These are phyloP conservation scores for Termitomyces bulborhizus DNA, from an alignment of 768 basidiomycete genomes.

Conservation along the genomic window DNA sequence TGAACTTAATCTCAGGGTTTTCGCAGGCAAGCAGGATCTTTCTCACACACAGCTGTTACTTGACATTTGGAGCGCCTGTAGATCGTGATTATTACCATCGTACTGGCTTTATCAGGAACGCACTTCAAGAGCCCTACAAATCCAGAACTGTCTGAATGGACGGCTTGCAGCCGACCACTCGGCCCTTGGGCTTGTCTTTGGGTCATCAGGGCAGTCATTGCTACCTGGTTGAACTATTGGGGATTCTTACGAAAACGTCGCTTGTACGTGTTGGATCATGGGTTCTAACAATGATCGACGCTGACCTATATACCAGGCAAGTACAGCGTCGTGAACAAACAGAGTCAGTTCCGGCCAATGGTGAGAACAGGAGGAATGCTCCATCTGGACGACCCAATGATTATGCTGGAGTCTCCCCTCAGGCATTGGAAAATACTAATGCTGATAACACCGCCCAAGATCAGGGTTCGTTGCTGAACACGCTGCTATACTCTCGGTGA, in stretches of 20 bases:
- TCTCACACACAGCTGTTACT: background rate
- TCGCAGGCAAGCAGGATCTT: constrained; percentile 30
- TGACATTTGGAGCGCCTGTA: constrained; percentile 18
- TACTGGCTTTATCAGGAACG: constrained; percentile 43
- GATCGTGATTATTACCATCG: constrained; percentile 44
- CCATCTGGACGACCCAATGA: background rate
- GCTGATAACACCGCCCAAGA: background rate
- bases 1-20: constrained; percentile 43
- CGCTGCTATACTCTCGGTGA: constrained; percentile 33
- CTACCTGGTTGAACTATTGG: constrained; percentile 49
- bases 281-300: background rate
- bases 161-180: constrained; percentile 56
- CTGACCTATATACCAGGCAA: constrained; percentile 5
- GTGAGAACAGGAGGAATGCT: background rate
- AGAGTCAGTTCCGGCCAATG: background rate
- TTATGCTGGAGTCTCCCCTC: background rate
- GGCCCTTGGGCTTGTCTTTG: constrained; percentile 66
- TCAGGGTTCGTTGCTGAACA: constrained; percentile 11
- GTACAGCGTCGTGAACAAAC: constrained; percentile 8
- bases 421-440: background rate
- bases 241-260: constrained; percentile 36
- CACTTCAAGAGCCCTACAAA: constrained; percentile 38
- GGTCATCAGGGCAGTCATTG: constrained; percentile 47
- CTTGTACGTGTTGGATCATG: constrained; percentile 15
- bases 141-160: constrained; percentile 44